Conservation (phyloP, 176 grass and related monocot genomes). For the Oryza coarctata region DNA sequence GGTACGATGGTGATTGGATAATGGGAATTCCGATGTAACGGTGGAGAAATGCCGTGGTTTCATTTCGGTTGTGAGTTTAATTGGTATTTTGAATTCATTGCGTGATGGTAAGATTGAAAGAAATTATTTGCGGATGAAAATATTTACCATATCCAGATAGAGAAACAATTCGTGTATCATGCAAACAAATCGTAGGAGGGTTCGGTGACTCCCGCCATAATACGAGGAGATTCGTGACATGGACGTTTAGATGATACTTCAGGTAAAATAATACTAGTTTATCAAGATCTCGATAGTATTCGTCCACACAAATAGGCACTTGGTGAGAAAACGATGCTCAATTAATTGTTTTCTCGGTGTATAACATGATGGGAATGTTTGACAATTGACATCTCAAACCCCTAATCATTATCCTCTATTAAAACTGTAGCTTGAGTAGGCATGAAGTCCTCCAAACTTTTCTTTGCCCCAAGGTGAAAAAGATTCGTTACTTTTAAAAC, state of each 20-base stretch:
- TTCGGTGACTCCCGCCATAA: no score
- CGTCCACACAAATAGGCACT: background rate
- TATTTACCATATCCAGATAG: no score
- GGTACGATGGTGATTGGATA: constrained; percentile 30
- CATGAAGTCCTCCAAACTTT: constrained; percentile 30
- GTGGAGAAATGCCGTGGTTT: background rate
- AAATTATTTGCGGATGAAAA: no score
- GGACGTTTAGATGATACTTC: background rate
- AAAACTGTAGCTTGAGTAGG: constrained; percentile 12
- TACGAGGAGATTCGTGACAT: background rate
- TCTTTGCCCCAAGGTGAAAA: background rate
- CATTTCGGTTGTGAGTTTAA: background rate
- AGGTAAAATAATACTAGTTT: no score
- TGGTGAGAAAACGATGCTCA: background rate
- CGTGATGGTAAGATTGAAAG: background rate
- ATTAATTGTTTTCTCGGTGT: background rate
- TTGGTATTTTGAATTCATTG: background rate
- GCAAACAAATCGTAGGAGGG: no score
- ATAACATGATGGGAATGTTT: background rate
- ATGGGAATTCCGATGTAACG: constrained; percentile 35
- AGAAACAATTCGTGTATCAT: no score
- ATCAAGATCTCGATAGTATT: no score
- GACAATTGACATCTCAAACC: constrained; percentile 5
- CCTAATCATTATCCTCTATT: background rate
- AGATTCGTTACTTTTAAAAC: background rate